Evolutionary conservation across 2,329 filamentous ascomycete species (phyloP), one percentile per base, ranked within the genome.

Genomic region (Nothophaeocryptopus gaeumannii): DNA sequence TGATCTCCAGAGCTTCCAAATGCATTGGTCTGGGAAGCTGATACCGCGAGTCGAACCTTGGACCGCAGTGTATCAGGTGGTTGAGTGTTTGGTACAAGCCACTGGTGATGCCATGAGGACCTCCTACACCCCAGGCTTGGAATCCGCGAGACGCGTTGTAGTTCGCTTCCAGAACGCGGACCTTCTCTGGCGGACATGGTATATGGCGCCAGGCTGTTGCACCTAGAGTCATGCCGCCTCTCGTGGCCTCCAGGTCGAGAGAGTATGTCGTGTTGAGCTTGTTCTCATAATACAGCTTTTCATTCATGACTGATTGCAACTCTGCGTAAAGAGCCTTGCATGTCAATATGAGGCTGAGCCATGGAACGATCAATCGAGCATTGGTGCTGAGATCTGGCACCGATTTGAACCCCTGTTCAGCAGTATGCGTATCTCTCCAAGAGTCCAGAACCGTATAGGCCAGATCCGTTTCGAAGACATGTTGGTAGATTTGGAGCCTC

Each of bases 381-480:
- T 49, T 34, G 5, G 14, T 30, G 16, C 50, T 50, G 16, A 50
- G 42, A 15, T 45, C 48, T 5, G 55, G 58, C 5, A 58, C 45
- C 42, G 74, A 71, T 42, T 70, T 70, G 62, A 74, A 78, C 35
- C 74, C 76, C 36, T 54, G 32, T 31, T 50, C 30, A 10, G 33
- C 26, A 26, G 41, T 54, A 30, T 52, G 51, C 7, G 36, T 53
- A 33, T 52, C 45, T 33, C 36, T 44, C 51, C 51, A 53, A 13
- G 37, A 39, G 14, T 46, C 31, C 31, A 55, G 20, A 8, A 50
- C 38, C 8, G 40, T 48, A 36, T 42, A 49, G 11, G 43, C 15
- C 11, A 58, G 41, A 35, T 58, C 50, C n/a, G 51, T 29, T 10
- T 39, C 42, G 44, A 54, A 56, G 12, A 58, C 36, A 33, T 52